Evolutionary conservation across 1,139 yeast species (phyloP).

Genomic region (Geotrichum histeridarum): DNA sequence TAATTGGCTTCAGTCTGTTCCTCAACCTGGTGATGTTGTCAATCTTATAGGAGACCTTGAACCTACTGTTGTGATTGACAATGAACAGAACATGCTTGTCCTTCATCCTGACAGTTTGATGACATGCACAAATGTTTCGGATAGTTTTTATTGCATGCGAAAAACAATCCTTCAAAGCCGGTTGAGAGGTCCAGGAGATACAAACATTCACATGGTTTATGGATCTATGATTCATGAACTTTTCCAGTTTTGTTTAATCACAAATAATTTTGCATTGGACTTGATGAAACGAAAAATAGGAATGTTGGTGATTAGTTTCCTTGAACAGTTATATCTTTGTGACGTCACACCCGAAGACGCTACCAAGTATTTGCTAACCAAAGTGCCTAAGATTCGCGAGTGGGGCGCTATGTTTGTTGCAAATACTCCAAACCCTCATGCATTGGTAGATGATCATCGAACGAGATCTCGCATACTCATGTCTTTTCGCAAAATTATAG

Average conservation of each 20-base stretch:
- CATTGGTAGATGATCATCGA: constrained; percentile 29
- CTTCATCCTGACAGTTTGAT: constrained; percentile 83
- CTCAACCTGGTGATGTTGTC: constrained; percentile 34
- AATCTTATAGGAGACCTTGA: constrained; percentile 34
- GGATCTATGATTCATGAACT: constrained; percentile 79
- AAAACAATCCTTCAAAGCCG: constrained; percentile 58
- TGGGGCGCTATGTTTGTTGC: constrained; percentile 56
- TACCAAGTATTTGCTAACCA: constrained; percentile 45
- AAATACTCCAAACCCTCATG: constrained; percentile 26
- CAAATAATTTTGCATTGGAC: constrained; percentile 42
- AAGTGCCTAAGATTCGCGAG: constrained; percentile 52
- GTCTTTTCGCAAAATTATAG: constrained; percentile 60
- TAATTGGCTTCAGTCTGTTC: constrained; percentile 29
- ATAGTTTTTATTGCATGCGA: constrained; percentile 67
- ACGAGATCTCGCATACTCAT: constrained; percentile 23
- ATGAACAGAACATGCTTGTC: constrained; percentile 51
- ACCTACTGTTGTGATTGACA: constrained; percentile 45
- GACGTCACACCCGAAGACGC: constrained; percentile 49
- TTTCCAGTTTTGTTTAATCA: constrained; percentile 61
- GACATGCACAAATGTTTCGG: constrained; percentile 78
- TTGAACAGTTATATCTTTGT: constrained; percentile 54
- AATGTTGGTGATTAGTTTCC: constrained; percentile 38
- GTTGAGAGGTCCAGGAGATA: constrained; percentile 52
- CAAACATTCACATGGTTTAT: constrained; percentile 53
- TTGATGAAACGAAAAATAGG: constrained; percentile 47